Evolutionary conservation across 139 green algal species (phyloP).

Genomic region (Haematococcus sp.): DNA sequence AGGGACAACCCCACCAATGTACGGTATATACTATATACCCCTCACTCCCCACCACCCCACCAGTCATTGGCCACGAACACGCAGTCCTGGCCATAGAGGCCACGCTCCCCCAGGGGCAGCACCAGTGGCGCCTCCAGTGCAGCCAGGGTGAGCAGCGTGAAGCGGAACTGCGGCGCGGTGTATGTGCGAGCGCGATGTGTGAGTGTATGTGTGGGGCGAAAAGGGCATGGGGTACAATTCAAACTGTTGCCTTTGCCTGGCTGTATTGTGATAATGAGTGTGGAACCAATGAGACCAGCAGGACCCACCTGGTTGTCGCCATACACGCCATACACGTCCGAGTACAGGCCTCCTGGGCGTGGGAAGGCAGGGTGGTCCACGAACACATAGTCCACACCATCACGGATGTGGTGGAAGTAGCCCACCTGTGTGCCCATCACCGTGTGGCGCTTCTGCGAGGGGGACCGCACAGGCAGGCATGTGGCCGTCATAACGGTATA

Average conservation of each 20-base stretch:
- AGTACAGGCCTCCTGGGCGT: conserved; percentile 70
- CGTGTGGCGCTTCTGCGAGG: background rate
- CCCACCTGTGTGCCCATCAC: conserved; percentile 32
- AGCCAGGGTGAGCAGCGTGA: conserved; percentile 67
- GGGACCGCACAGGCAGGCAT: background rate
- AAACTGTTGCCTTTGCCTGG: background rate
- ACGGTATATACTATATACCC: background rate
- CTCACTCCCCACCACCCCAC: background rate
- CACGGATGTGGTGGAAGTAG: conserved; percentile 31
- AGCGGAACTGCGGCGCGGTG: conserved; percentile 61
- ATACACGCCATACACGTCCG: conserved; percentile 70
- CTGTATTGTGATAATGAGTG: conserved; percentile 1
- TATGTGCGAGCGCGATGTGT: background rate
- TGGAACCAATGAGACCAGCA: background rate
- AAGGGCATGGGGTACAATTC: no score
- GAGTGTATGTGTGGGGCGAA: background rate
- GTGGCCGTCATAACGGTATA: background rate
- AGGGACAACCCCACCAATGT: no score
- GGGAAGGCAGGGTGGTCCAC: conserved; percentile 74
- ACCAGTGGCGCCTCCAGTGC: conserved; percentile 65
- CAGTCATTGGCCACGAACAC: conserved; percentile 65
- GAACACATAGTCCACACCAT: conserved; percentile 82
- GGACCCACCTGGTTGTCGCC: conserved; percentile 76
- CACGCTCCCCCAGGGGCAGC: conserved; percentile 52
- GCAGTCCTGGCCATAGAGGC: conserved; percentile 53